Evolutionary conservation across 345 rosid genomes (phyloP), one percentile per base, ranked within the genome.

Genomic region (Anacardium occidentale): DNA sequence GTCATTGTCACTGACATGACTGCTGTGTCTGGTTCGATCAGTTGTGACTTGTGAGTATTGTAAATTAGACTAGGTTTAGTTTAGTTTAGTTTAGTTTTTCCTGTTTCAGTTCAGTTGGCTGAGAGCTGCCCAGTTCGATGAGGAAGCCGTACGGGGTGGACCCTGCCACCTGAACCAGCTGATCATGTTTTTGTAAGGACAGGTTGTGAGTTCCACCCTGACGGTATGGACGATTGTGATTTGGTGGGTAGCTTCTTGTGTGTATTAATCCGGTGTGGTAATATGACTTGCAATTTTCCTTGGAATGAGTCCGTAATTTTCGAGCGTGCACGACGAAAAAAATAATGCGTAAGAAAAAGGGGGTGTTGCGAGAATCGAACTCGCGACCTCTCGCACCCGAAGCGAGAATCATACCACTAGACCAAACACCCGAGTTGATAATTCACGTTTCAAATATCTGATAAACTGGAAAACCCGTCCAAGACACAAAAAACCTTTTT

Each of bases 321-420:
- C 32, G 32, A 29, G 32, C 3, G 32, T 29, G 32, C 1, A 29
- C 2, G 32, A 29, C 1, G 3, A 29, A 29, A 29, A 29, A 29
- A 29, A 29, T 1, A 29, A 29, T n/a, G 0, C 37, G 42, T 1
- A 7, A 0, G 8, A 37, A 7, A 37, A 37, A 5, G 7, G 42
- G 34, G 97, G 90, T 83, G 92, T 87, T 89, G 85, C 87, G 88
- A 88, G 94, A 90, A 85, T 88, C 91, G 95, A 93, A 93, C 96
- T 88, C 94, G 83, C 86, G 91, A 80, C 92, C 96, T 87, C 92
- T 88, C 88, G 96, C 94, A 89, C 91, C 97, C 91, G 92, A 91
- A 89, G 97, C 91, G 89, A 89, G 93, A 93, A 89, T 91, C 95
- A 91, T 89, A 87, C 92, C 94, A 89, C 97, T 87, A 86, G 94